Conservation (phyloP, 2,329 filamentous ascomycete species). For the Phaeosphaeria sp. region DNA sequence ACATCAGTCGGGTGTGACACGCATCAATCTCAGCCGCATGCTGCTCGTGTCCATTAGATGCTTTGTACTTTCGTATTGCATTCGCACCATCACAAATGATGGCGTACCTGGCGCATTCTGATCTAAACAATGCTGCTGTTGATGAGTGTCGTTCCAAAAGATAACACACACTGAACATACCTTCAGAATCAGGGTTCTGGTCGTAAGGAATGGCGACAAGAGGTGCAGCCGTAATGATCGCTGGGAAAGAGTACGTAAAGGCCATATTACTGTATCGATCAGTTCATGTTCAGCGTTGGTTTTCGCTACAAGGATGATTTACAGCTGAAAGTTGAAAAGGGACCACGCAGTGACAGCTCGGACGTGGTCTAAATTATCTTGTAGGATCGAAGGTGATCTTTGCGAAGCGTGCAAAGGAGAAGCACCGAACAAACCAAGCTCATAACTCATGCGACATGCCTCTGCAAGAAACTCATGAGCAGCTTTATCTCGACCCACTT, state of each 20-base stretch:
- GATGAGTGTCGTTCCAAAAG: background rate
- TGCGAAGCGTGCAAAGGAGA: slow-evolving; percentile 8
- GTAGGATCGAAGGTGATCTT: slow-evolving; percentile 17
- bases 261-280: slow-evolving; percentile 31
- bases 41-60: background rate
- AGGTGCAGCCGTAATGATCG: slow-evolving; percentile 28
- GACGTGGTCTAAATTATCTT: slow-evolving; percentile 27
- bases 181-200: slow-evolving; percentile 20
- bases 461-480: slow-evolving; percentile 35
- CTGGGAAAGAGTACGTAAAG: slow-evolving; percentile 31
- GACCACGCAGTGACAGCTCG: slow-evolving; percentile 39
- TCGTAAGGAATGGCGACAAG: slow-evolving; percentile 31
- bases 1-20: slow-evolving; percentile 26
- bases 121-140: slow-evolving; percentile 33
- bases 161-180: slow-evolving; percentile 10
- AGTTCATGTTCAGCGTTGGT: slow-evolving; percentile 2
- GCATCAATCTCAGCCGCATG: slow-evolving; percentile 25
- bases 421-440: slow-evolving; percentile 31
- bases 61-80: slow-evolving; percentile 16
- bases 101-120: slow-evolving; percentile 32
- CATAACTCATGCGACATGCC: slow-evolving; percentile 30
- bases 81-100: slow-evolving; percentile 33
- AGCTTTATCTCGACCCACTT: slow-evolving; percentile 39
- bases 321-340: slow-evolving; percentile 43
- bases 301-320: slow-evolving; percentile 5